These are phyloP conservation scores for Candida alai DNA, from an alignment of 805 yeast genomes.

Conservation along the genomic window DNA sequence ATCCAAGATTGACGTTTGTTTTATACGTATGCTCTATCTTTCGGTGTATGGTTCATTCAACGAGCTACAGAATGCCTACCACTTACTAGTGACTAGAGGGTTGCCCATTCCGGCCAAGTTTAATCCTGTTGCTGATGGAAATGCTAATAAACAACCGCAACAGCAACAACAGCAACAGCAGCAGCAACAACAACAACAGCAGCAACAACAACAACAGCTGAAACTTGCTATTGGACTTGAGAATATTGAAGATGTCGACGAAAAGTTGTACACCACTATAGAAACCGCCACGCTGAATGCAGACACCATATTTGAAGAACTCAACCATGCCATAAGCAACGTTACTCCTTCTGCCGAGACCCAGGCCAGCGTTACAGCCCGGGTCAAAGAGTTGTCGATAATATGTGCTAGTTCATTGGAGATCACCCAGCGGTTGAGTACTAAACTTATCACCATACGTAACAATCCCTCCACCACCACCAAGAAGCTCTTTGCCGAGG, in stretches of 20 bases:
- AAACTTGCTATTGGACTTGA: slow-evolving; percentile 12
- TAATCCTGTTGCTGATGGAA: slow-evolving; percentile 2
- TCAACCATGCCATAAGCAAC: slow-evolving; percentile 63
- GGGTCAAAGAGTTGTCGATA: slow-evolving; percentile 71
- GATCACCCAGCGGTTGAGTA: slow-evolving; percentile 63
- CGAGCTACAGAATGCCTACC: slow-evolving; percentile 67
- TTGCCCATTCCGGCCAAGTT: slow-evolving; percentile 8
- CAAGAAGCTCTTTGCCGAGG: slow-evolving; percentile 76
- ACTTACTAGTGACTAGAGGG: slow-evolving; percentile 27
- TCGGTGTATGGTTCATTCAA: slow-evolving; percentile 59
- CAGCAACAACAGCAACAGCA: not conserved
- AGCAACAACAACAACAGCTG: not conserved
- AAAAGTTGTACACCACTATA: slow-evolving; percentile 61
- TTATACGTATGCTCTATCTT: slow-evolving; percentile 59
- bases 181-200: slow-evolving; percentile 1
- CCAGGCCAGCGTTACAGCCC: slow-evolving; percentile 48
- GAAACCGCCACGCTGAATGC: slow-evolving; percentile 64
- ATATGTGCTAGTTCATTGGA: slow-evolving; percentile 81
- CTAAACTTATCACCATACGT: slow-evolving; percentile 49
- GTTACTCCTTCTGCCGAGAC: slow-evolving; percentile 35
- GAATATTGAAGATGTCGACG: slow-evolving; percentile 51
- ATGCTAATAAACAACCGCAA: slow-evolving; percentile 5
- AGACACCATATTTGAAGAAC: slow-evolving; percentile 70
- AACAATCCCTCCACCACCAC: slow-evolving; percentile 46
- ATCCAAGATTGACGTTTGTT: slow-evolving; percentile 58